These are phyloP conservation scores for Candida endomychidarum DNA, from an alignment of 805 yeast species.

Conservation along the genomic window DNA sequence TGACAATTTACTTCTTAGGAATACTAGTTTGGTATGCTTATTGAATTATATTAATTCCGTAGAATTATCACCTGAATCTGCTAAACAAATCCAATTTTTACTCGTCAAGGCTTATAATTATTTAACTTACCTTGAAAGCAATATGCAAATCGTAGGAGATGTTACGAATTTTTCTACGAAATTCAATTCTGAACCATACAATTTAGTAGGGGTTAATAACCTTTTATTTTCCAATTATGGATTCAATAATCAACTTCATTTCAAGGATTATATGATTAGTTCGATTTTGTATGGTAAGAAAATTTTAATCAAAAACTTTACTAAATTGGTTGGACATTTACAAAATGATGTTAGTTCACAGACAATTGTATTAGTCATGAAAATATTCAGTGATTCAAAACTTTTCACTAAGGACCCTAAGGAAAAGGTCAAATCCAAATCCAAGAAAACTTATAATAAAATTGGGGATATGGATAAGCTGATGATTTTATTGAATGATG, in stretches of 20 bases:
- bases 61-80: conserved; percentile 38
- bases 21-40: conserved; percentile 38
- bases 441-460: conserved; percentile 21
- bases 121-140: conserved; percentile 39
- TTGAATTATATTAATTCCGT: conserved; percentile 39
- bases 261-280: conserved; percentile 29
- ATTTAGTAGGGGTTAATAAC: conserved; percentile 29
- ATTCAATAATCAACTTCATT: conserved; percentile 19
- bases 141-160: conserved; percentile 30
- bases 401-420: conserved; percentile 23
- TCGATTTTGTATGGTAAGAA: conserved; percentile 38
- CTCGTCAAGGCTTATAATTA: conserved; percentile 42
- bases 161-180: conserved; percentile 31
- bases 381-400: conserved; percentile 37
- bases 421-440: conserved; percentile 17
- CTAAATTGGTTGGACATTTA: conserved; percentile 29
- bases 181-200: conserved; percentile 31
- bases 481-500: conserved; percentile 43
- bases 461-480: conserved; percentile 25
- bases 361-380: conserved; percentile 39
- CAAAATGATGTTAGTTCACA: conserved; percentile 43
- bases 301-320: conserved; percentile 35
- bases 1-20: conserved; percentile 37
- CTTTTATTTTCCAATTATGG: conserved; percentile 28
- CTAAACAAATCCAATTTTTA: conserved; percentile 41